Base-by-base conservation (phyloP, 345 rosid species). In the Eucalyptus brandiana region DNA sequence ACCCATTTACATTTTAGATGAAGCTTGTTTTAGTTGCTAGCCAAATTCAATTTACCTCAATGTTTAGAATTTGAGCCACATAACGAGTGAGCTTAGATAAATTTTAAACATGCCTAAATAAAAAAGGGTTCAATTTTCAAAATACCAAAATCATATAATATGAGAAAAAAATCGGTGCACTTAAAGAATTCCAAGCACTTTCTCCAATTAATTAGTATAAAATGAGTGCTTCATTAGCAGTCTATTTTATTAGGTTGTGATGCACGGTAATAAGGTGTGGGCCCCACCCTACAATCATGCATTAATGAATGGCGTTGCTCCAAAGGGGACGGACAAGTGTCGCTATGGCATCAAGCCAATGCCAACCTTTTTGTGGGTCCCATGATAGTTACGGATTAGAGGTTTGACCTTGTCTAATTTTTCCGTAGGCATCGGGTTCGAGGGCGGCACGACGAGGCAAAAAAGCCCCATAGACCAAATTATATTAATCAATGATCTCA, bases 371-470 rank as follows among this genome's bases (percentile, higher is more conserved):
- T 81, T 87, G 51, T 80, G 87, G 92, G 87, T 51, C 89, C 92
- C 81, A 44, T 12, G 23, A 47, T 85, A 18, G 67, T 17, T 30
- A 15, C 30, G 86, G 50, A 42, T 65, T 24, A 23, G 56, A 11
- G 56, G 86, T 90, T 89, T 89, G 91, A 88, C 90, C 89, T 88
- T 91, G 62, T 72, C 83, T 28, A 48, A 48, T 56, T 54, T 24
- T 54, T n/a, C 3, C 45, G 17, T 26, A 28, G 26, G 83, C 47
- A 76, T 40, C 83, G 26, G 45, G 14, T 72, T 34, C 81, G 62
- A 34, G 81, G 90, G 50, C 90, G 86, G 92, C 92, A 91, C 92
- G 87, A 89, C 56, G 80, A 62, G 89, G 83, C 47, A 8, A 26
- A 5, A 76, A 76, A 40, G 83, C 47, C 14, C 47, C 47, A 21